Base-by-base conservation (phyloP, 2,329 filamentous ascomycete species). In the Cadophora sp. region DNA sequence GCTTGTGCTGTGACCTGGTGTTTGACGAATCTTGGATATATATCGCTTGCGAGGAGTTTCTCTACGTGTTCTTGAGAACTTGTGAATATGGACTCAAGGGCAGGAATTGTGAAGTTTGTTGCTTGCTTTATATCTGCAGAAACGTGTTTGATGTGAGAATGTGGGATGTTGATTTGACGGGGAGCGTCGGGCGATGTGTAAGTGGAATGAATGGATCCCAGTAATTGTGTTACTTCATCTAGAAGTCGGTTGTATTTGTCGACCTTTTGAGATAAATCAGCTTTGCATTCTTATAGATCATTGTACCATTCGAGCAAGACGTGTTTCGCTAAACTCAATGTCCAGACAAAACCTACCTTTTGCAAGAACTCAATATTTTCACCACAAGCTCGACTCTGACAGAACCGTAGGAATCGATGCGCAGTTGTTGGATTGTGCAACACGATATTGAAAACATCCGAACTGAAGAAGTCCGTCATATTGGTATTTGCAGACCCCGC, bases 1-100 rank as follows among this genome's bases (percentile, higher is more conserved):
- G 83, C 82, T 60, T 81, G 81, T 36, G 80, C 74, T 0, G 81
- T 81, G 62, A 87, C 76, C 71, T 86, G 84, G 64, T 83, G 79
- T 62, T 82, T 83, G 24, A 86, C 83, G 70, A 87, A 87, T 22
- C 80, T 78, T 1, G 84, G 83, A 64, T 85, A 87, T 20, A 85
- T 77, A 43, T 84, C 81, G 3, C 74, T 76, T 0, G 79, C 74
- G 2, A 85, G 75, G 1, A 83, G 73, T 43, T 78, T 78, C 70
- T 85, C 82, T 9, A 85, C 77, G 33, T 80, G 79, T 2, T 76
- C 76, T 66, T 80, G 56, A 78, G 81, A 24, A 83, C 75, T 14
- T 82, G 80, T 8, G 76, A 78, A 30, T 75, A 80, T 74, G 13
- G 72, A 72, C 59, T 74, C 71, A 3, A 75, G 48, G 13, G 56